phyloP scores from a whole-genome alignment of 225 moss, liverwort and hornwort genomes.

The Ulota crispa region DNA sequence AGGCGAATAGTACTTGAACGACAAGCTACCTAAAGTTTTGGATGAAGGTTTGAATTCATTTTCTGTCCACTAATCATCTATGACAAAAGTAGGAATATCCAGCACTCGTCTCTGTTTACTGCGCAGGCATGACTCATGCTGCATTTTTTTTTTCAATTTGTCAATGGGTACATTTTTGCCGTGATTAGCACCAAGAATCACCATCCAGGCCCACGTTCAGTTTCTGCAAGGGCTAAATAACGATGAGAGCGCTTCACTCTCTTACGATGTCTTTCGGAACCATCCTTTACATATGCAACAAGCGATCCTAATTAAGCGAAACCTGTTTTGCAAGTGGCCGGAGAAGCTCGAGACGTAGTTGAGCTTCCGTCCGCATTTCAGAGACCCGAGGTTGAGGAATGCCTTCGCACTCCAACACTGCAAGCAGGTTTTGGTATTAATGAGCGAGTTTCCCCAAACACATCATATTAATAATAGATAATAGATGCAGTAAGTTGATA shows the following conservation, averaged over 20 bases:
- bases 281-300: neutral
- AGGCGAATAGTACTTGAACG: too few relatives aligned
- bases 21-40: too few relatives aligned
- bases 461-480: neutral
- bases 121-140: slow-evolving; percentile 13
- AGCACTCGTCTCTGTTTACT: neutral
- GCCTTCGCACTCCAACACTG: slow-evolving; percentile 94
- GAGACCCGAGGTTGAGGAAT: slow-evolving; percentile 67
- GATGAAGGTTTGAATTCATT: too few relatives aligned
- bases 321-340: slow-evolving; percentile 59
- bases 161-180: neutral
- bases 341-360: slow-evolving; percentile 60
- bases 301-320: neutral
- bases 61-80: neutral
- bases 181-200: slow-evolving; percentile 9
- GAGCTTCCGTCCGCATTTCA: slow-evolving; percentile 56
- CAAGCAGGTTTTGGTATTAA: slow-evolving; percentile 14
- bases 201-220: neutral
- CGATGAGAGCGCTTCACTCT: slow-evolving; percentile 3
- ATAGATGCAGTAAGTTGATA: neutral
- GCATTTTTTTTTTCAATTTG: neutral
- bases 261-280: neutral
- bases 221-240: slow-evolving; percentile 12
- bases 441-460: slow-evolving; percentile 9
- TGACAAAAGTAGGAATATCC: neutral